phyloP scores from a whole-genome alignment of 2,329 filamentous ascomycete genomes.

The Atkinsonella texensis region DNA sequence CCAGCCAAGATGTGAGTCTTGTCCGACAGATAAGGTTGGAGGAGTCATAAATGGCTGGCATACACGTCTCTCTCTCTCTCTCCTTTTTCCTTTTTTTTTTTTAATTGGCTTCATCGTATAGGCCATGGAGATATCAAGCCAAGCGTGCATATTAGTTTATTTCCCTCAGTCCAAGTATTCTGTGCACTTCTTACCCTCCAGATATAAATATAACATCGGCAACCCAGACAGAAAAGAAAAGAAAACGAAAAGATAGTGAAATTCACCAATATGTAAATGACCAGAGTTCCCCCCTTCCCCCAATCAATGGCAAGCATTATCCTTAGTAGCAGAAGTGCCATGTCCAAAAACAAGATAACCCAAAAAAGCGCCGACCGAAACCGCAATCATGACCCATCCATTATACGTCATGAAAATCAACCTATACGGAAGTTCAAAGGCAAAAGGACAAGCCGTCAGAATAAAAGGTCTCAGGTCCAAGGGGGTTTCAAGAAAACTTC shows the following conservation, averaged over 20 bases:
- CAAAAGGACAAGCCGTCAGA: not conserved
- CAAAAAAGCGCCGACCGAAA: constrained; percentile 76
- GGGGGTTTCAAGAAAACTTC: too few species aligned
- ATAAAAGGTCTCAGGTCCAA: not conserved
- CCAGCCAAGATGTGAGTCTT: constrained; percentile 21
- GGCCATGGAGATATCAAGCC: not conserved
- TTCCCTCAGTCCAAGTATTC: too few species aligned
- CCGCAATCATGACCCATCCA: constrained; percentile 90
- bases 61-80: not conserved
- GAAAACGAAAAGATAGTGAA: not conserved
- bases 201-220: not conserved
- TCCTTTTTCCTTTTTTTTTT: not conserved
- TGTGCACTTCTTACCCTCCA: too few species aligned
- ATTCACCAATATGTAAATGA: not conserved
- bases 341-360: constrained; percentile 77
- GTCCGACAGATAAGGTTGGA: too few species aligned
- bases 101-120: not conserved
- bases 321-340: constrained; percentile 60
- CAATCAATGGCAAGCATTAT: constrained; percentile 76
- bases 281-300: not conserved
- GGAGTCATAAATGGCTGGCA: not conserved
- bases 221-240: too few species aligned
- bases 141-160: not conserved
- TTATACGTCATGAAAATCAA: constrained; percentile 99
- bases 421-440: constrained; percentile 38